Evolutionary conservation across 352 stramenopile species (phyloP).

Genomic region (Halophytophthora batemanensis): DNA sequence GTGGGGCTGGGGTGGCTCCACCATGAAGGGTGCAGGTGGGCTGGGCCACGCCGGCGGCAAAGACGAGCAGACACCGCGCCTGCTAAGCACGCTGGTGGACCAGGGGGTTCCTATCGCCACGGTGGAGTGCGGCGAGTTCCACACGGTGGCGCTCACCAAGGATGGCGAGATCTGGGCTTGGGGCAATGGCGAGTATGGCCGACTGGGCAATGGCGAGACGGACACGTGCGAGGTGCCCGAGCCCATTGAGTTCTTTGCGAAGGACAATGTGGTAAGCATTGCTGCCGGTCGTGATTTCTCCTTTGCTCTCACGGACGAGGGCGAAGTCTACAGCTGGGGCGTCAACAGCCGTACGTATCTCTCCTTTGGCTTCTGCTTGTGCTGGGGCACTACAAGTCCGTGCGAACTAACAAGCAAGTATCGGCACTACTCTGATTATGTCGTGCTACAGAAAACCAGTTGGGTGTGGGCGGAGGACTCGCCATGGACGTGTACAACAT

Average conservation of each 20-base stretch:
- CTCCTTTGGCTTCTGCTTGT: background rate
- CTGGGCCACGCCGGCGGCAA: conserved; percentile 73
- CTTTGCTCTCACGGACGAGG: conserved; percentile 80
- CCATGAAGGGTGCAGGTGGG: conserved; percentile 74
- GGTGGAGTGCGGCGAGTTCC: conserved; percentile 84
- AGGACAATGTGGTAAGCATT: conserved; percentile 67
- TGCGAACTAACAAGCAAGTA: background rate
- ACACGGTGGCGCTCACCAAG: conserved; percentile 86
- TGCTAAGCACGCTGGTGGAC: conserved; percentile 72
- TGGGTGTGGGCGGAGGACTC: conserved; percentile 86
- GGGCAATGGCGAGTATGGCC: conserved; percentile 90
- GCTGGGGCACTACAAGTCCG: background rate
- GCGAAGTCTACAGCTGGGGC: conserved; percentile 89
- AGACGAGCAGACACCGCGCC: conserved; percentile 65
- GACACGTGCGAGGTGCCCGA: conserved; percentile 78
- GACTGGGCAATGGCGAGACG: conserved; percentile 88
- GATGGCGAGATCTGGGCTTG: conserved; percentile 91
- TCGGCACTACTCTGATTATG: conserved; percentile 4
- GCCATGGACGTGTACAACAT: conserved; percentile 94
- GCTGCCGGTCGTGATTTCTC: conserved; percentile 87
- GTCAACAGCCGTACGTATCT: conserved; percentile 86
- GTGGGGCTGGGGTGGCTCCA: conserved; percentile 88
- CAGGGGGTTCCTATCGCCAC: conserved; percentile 72
- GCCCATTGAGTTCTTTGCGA: conserved; percentile 81
- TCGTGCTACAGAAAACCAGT: conserved; percentile 68